phyloP scores from a whole-genome alignment of 345 rosid species.

The Corymbia maculata region DNA sequence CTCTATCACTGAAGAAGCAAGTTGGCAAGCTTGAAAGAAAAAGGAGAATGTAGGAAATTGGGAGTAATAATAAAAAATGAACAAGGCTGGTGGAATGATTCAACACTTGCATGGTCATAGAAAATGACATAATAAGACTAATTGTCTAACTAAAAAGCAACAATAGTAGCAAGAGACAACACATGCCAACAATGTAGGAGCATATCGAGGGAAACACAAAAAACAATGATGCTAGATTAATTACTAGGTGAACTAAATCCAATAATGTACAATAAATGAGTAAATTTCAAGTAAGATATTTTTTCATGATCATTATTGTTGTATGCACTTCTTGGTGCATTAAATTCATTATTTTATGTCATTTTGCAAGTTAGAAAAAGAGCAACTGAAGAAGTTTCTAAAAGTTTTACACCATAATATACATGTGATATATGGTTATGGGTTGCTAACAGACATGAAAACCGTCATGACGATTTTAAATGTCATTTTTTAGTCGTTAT shows the following conservation, averaged over 20 bases:
- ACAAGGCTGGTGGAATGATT: not conserved
- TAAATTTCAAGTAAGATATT: not conserved
- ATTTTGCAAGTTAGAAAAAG: not conserved
- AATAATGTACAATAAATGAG: not conserved
- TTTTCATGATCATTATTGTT: not conserved
- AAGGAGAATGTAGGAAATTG: too few relatives aligned
- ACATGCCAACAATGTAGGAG: not conserved
- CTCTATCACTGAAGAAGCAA: too few relatives aligned
- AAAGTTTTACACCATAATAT: not conserved
- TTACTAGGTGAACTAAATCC: too few relatives aligned
- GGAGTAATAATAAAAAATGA: not conserved
- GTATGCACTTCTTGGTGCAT: not conserved
- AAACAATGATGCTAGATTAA: not conserved
- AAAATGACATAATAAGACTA: not conserved
- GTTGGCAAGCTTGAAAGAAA: too few relatives aligned
- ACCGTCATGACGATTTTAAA: not conserved
- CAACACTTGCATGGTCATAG: accelerated
- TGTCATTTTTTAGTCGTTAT: not conserved
- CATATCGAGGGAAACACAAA: not conserved
- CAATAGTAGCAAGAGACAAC: not conserved
- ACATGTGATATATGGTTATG: not conserved
- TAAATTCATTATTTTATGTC: not conserved
- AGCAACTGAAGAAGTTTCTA: too few relatives aligned
- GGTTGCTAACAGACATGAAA: not conserved
- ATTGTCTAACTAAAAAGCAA: not conserved